Conservation (phyloP, 1,139 yeast genomes). For the Geotrichum reessii region DNA sequence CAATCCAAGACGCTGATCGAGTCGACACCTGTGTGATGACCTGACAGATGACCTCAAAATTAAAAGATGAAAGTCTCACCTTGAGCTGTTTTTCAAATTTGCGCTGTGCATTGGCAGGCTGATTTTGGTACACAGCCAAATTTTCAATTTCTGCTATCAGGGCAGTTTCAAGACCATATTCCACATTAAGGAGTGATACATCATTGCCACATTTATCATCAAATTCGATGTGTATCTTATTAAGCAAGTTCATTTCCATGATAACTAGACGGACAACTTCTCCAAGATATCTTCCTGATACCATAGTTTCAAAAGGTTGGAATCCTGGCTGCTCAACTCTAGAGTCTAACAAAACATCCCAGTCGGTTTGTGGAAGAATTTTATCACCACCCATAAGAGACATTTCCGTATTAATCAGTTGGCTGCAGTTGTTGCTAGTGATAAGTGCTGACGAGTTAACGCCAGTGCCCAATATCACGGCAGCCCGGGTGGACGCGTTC, state of each 20-base stretch:
- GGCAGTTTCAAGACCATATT: slow-evolving; percentile 28
- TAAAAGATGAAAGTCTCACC: not conserved
- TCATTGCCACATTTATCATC: slow-evolving; percentile 35
- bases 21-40: slow-evolving; percentile 44
- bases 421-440: slow-evolving; percentile 22
- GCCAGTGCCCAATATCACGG: slow-evolving; percentile 89
- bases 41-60: not conserved
- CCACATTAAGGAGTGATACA: slow-evolving; percentile 39
- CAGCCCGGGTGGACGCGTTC: slow-evolving; percentile 59
- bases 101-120: not conserved
- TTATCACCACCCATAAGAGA: slow-evolving; percentile 32
- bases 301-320: slow-evolving; percentile 82
- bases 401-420: slow-evolving; percentile 34
- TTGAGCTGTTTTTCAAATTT: not conserved
- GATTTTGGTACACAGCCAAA: not conserved
- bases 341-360: slow-evolving; percentile 62
- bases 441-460: slow-evolving; percentile 51
- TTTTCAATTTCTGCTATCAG: slow-evolving; percentile 31
- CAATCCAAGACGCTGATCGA: slow-evolving; percentile 76
- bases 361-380: slow-evolving; percentile 63
- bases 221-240: slow-evolving; percentile 13
- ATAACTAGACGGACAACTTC: slow-evolving; percentile 69
- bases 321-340: slow-evolving; percentile 66
- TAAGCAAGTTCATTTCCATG: slow-evolving; percentile 53
- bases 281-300: slow-evolving; percentile 84